These are phyloP conservation scores for Pachyrhizus erosus DNA, from an alignment of 306 rosid genomes.

Conservation along the genomic window DNA sequence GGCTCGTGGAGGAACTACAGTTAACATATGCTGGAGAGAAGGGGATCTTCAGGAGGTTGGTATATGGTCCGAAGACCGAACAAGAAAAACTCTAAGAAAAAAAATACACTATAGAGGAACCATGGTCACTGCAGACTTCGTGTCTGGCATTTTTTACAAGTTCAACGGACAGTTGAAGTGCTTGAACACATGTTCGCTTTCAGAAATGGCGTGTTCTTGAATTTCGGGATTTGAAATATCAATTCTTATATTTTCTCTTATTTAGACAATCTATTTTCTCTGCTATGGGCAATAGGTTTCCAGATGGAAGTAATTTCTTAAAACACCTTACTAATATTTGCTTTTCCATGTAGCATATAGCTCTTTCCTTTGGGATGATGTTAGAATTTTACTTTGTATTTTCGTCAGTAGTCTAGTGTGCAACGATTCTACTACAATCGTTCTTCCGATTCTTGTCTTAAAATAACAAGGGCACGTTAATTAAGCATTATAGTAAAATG, in stretches of 20 bases:
- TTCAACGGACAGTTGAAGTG: conserved; percentile 52
- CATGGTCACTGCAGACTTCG: conserved; percentile 42
- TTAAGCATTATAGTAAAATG: too few species aligned
- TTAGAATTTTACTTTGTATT: neutral
- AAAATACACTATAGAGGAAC: conserved; percentile 54
- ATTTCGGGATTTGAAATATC: neutral
- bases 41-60: conserved; percentile 58
- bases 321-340: neutral
- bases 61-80: conserved; percentile 44
- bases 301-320: neutral
- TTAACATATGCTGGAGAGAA: conserved; percentile 62
- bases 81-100: neutral
- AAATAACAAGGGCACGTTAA: too few species aligned
- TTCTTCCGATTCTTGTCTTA: too few species aligned
- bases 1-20: conserved; percentile 66
- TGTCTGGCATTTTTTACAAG: conserved; percentile 44
- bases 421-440: too few species aligned
- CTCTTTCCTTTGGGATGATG: neutral
- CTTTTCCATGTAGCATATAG: neutral
- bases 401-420: neutral
- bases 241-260: neutral
- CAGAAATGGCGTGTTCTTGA: conserved; percentile 11
- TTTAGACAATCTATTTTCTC: neutral
- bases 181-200: conserved; percentile 29
- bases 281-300: neutral